Conservation (phyloP, 2,329 filamentous ascomycete species). For the Colletotrichum ledebouriae region DNA sequence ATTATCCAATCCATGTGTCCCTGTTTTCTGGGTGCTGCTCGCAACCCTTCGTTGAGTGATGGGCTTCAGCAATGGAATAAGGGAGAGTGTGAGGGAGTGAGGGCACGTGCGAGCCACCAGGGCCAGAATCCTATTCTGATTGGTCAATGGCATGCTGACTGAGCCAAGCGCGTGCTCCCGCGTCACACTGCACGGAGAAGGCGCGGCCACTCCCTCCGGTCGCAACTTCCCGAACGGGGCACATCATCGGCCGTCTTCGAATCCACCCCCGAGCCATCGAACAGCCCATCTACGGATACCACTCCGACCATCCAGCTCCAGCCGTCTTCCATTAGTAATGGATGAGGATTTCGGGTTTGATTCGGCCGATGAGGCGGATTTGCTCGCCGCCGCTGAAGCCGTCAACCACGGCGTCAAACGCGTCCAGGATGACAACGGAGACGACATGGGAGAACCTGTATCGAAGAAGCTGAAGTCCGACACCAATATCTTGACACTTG, state of each 20-base stretch:
- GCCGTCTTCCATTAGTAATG: not conserved
- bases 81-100: not conserved
- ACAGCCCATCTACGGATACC: too few relatives aligned
- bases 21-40: too few relatives aligned
- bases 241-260: not conserved
- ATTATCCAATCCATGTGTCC: too few relatives aligned
- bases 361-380: slow-evolving; percentile 41
- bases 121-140: too few relatives aligned
- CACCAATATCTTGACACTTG: slow-evolving; percentile 25
- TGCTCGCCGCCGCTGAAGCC: slow-evolving; percentile 23
- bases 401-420: slow-evolving; percentile 4
- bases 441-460: not conserved
- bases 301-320: not conserved
- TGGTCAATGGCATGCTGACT: not conserved
- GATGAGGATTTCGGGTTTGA: slow-evolving; percentile 46
- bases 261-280: not conserved
- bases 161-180: not conserved
- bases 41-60: not conserved
- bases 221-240: not conserved
- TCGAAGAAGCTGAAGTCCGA: slow-evolving; percentile 12
- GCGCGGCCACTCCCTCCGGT: not conserved
- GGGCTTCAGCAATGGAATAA: too few relatives aligned
- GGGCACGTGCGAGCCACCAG: not conserved
- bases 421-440: not conserved
- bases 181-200: not conserved